A percentile compares a stretch with the other conserved stretches of the same genome.
Evolutionary conservation across 441 rosid genomes (phyloP).

Genomic region (Brassica balearica): DNA sequence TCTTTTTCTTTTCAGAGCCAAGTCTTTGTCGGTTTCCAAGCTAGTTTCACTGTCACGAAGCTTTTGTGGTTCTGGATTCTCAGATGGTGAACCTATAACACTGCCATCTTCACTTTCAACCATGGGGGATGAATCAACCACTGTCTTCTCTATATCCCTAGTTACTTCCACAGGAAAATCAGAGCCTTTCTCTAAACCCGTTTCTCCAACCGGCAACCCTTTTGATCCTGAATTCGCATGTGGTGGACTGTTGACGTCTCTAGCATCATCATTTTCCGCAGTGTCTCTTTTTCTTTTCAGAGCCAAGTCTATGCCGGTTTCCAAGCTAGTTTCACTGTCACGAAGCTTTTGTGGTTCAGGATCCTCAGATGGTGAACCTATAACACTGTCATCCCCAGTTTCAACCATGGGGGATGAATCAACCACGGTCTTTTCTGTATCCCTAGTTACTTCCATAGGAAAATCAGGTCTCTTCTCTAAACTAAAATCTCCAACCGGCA

Average conservation of each 20-base stretch:
- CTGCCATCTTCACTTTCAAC: slow-evolving; percentile 7
- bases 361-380: slow-evolving; percentile 12
- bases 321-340: slow-evolving; percentile 40
- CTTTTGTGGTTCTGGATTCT: slow-evolving; percentile 39
- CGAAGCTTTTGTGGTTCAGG: slow-evolving; percentile 36
- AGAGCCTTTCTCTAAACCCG: slow-evolving; percentile 20
- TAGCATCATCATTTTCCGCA: slow-evolving; percentile 40
- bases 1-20: slow-evolving; percentile 50
- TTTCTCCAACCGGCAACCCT: slow-evolving; percentile 18
- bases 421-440: too few relatives aligned
- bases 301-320: slow-evolving; percentile 28
- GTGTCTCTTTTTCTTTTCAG: slow-evolving; percentile 50
- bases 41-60: slow-evolving; percentile 36
- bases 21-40: slow-evolving; percentile 36
- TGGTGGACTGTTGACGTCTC: slow-evolving; percentile 32
- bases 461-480: slow-evolving; percentile 20
- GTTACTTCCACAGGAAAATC: slow-evolving; percentile 6
- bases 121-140: slow-evolving; percentile 24
- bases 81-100: slow-evolving; percentile 28
- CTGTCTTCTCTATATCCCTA: slow-evolving; percentile 10
- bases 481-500: slow-evolving; percentile 14
- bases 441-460: background rate
- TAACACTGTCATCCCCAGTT: too few relatives aligned
- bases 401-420: too few relatives aligned
- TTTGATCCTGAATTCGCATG: slow-evolving; percentile 9